Base-by-base conservation (phyloP, 2,329 filamentous ascomycete species). In the Paecilomyces variotii region DNA sequence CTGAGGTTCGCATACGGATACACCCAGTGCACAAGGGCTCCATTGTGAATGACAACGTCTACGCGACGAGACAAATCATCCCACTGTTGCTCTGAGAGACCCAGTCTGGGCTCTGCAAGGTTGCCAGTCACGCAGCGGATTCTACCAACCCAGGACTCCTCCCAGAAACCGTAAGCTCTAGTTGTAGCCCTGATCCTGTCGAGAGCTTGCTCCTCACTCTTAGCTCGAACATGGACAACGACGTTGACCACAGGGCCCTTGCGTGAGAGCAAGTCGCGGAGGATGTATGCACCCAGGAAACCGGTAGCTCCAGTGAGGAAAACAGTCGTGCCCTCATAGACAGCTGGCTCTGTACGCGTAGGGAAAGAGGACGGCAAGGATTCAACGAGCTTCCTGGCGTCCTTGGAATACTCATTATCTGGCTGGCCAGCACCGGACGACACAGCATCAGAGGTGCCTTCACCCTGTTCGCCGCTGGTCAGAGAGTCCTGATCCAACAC, bases 281-380 rank as follows among this genome's bases (percentile, higher is more conserved):
- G 78, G 10, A 97, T 79, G 68, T 91, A 95, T 0, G 89, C 83
- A 28, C 92, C 92, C 24, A 97, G 75, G 79, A 97, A 97, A 2
- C 92, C 92, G 4, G 92, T 97, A 3, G 90, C 91, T 51, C 93
- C 91, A 2, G 92, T 97, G 4, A 97, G 76, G 72, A 97, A 89
- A 10, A 94, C 80, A 0, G 87, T 91, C 2, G 79, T 70, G 6
- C 64, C 27, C 10, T 28, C 64, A 28, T 69, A 61, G 12, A 74
- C 68, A 34, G 78, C 66, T 49, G 62, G 67, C 53, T 61, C 77
- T 59, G 59, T 73, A 61, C 62, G 72, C 1, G 63, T 59, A 32
- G 70, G 67, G 64, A 77, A 80, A 12, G 64, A 68, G 39, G 64
- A 62, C 1, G 85, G 82, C 11, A 89, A 74, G 34, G 79, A 70